Base-by-base conservation (phyloP, 2,329 filamentous ascomycete genomes). In the Fusarium metavorans region DNA sequence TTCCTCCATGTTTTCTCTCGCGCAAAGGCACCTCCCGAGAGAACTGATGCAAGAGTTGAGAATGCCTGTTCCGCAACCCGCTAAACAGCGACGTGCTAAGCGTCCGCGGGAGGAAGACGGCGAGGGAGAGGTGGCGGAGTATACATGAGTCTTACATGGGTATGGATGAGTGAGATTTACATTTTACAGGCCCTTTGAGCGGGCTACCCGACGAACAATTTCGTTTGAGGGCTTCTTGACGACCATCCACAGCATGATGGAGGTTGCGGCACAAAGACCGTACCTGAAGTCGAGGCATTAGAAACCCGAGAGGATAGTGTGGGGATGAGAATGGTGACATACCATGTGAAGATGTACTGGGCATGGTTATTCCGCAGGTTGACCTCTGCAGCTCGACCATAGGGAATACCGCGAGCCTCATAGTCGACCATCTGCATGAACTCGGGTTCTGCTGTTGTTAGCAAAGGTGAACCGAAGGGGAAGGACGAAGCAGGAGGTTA, bases 341-440 rank as follows among this genome's bases (percentile, higher is more conserved):
- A 98, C 97, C 97, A 99, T 76, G 97, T 99, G 83, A 98, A 97
- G 77, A 99, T 99, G 84, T 99, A 99, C 87, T 98, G 97, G 74
- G 94, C 92, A 84, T 99, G 97, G 84, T 97, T 98, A 82, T 99
- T 99, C 82, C 95, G 91, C 80, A 99, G 86, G 82, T 97, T 97
- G 70, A 99, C 95, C 84, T 97, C 95, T 6, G 97, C 90, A 8
- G 94, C 86, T 80, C 96, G 90, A 16, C 95, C 97, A 81, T 98
- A 96, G 2, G 97, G 97, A 69, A 98, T 92, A 32, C 97, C 97
- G 78, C 93, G 93, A 16, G 89, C 88, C 80, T 94, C 90, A 80
- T 95, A 91, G 78, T 95, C 91, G 80, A 95, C 92, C 72, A 92
- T 88, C 76, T 91, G 89, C 78, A 98, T 85, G 78, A 96, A 87